These are phyloP conservation scores for Yamadazyma tumulicola DNA, from an alignment of 805 yeast genomes.

Conservation along the genomic window DNA sequence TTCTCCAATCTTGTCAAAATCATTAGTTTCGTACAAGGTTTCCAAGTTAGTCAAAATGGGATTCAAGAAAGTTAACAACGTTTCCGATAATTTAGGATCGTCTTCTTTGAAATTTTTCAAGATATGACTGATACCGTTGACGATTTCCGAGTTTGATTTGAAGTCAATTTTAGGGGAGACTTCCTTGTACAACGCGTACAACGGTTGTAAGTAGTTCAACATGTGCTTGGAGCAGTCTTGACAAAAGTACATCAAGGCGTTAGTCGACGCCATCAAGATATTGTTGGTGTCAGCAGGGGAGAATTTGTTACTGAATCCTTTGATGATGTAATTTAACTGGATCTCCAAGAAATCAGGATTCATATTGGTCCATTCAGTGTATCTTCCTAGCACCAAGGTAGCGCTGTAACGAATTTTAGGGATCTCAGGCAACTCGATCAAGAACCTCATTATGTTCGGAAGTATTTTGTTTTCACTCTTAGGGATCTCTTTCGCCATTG, in stretches of 20 bases:
- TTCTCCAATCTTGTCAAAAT: constrained; percentile 54
- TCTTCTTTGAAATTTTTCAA: constrained; percentile 57
- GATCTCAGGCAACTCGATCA: constrained; percentile 76
- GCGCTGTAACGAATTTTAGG: constrained; percentile 88
- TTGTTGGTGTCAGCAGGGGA: constrained; percentile 26
- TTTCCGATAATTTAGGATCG: constrained; percentile 41
- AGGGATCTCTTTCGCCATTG: constrained; percentile 91
- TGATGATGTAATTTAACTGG: constrained; percentile 79
- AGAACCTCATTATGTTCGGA: constrained; percentile 70
- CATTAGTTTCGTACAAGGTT: constrained; percentile 17
- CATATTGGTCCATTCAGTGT: constrained; percentile 89
- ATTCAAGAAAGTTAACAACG: constrained; percentile 59
- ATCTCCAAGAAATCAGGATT: constrained; percentile 80
- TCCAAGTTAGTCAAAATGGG: constrained; percentile 55
- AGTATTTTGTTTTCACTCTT: constrained; percentile 59
- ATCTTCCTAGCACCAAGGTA: constrained; percentile 90
- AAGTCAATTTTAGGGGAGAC: constrained; percentile 53
- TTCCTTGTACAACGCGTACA: constrained; percentile 66
- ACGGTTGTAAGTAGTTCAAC: constrained; percentile 66
- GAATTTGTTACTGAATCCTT: constrained; percentile 50
- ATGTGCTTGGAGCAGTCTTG: constrained; percentile 77
- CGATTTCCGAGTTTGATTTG: constrained; percentile 70
- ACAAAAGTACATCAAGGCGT: constrained; percentile 91
- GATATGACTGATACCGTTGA: constrained; percentile 88
- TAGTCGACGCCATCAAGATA: constrained; percentile 81